Evolutionary conservation across 768 basidiomycete genomes (phyloP).

Genomic region (Coprinopsis strossmayeri): DNA sequence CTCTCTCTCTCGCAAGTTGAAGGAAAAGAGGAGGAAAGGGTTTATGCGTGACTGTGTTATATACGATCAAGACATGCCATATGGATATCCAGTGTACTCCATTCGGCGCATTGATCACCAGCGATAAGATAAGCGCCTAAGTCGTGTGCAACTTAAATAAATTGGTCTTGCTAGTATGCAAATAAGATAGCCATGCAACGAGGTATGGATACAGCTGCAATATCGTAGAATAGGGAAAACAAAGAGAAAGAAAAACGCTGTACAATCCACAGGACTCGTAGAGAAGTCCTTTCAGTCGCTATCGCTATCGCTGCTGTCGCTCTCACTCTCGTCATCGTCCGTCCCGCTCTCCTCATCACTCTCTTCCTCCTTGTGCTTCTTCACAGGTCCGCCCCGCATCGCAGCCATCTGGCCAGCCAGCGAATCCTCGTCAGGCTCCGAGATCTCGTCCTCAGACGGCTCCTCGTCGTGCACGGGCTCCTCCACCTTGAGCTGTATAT

Average conservation of each 20-base stretch:
- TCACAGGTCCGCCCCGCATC: slow-evolving; percentile 86
- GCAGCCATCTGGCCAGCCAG: slow-evolving; percentile 97
- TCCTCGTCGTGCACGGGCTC: slow-evolving; percentile 56
- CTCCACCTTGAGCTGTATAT: slow-evolving; percentile 86
- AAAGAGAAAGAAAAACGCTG: too few species aligned
- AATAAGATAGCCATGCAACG: background rate
- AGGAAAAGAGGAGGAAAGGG: background rate
- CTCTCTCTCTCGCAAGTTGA: background rate
- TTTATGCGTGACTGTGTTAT: too few species aligned
- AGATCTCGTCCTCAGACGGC: slow-evolving; percentile 85
- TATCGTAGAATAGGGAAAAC: too few species aligned
- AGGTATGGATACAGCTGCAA: too few species aligned
- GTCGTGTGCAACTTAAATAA: slow-evolving; percentile 1
- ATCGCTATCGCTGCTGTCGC: slow-evolving; percentile 32
- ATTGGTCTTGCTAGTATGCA: background rate
- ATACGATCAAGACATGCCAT: too few species aligned
- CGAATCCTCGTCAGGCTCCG: slow-evolving; percentile 95
- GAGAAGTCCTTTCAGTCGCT: slow-evolving; percentile 2
- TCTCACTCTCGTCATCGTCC: slow-evolving; percentile 43
- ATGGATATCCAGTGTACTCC: too few species aligned
- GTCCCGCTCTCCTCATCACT: slow-evolving; percentile 48
- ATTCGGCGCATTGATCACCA: too few species aligned
- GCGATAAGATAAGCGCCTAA: background rate
- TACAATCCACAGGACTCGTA: too few species aligned
- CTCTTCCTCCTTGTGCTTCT: slow-evolving; percentile 44